phyloP scores from a whole-genome alignment of 805 yeast genomes.

The Yarrowia osloensis region DNA sequence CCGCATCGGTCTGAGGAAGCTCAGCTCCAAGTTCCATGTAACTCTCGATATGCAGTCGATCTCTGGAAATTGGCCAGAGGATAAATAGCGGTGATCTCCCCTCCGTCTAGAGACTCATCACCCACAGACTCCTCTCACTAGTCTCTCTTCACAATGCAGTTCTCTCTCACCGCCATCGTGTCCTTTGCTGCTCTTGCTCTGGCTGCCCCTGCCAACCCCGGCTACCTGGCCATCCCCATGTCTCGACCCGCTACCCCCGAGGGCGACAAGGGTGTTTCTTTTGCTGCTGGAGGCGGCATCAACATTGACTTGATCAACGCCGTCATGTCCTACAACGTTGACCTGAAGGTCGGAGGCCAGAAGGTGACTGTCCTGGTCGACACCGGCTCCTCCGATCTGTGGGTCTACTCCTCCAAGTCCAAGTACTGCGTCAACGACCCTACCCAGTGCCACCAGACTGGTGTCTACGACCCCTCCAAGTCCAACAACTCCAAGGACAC shows the following conservation, averaged over 20 bases:
- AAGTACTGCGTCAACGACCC: constrained; percentile 42
- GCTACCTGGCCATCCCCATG: constrained; percentile 5
- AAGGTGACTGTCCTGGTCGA: constrained; percentile 53
- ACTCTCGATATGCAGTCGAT: constrained; percentile 5
- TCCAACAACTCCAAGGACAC: constrained; percentile 35
- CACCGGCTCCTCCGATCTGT: constrained; percentile 74
- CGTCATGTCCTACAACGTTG: constrained; percentile 36
- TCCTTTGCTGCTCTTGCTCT: constrained; percentile 3
- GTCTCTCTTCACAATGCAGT: neutral
- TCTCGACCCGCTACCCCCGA: neutral
- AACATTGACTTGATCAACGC: constrained; percentile 32
- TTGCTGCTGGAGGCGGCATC: constrained; percentile 15
- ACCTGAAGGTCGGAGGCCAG: constrained; percentile 53
- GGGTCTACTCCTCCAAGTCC: constrained; percentile 56
- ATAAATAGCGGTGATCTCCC: constrained; percentile 9
- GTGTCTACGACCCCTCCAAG: neutral
- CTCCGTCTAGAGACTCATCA: neutral
- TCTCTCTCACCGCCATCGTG: neutral
- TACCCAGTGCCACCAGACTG: neutral
- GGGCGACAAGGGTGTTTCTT: neutral
- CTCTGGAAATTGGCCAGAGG: neutral
- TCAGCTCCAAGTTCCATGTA: neutral
- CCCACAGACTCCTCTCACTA: neutral
- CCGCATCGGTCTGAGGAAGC: neutral
- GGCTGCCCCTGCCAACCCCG: constrained; percentile 19